Evolutionary conservation across 805 yeast genomes (phyloP), one percentile per base, ranked within the genome.

Genomic region (Candida silvatica): DNA sequence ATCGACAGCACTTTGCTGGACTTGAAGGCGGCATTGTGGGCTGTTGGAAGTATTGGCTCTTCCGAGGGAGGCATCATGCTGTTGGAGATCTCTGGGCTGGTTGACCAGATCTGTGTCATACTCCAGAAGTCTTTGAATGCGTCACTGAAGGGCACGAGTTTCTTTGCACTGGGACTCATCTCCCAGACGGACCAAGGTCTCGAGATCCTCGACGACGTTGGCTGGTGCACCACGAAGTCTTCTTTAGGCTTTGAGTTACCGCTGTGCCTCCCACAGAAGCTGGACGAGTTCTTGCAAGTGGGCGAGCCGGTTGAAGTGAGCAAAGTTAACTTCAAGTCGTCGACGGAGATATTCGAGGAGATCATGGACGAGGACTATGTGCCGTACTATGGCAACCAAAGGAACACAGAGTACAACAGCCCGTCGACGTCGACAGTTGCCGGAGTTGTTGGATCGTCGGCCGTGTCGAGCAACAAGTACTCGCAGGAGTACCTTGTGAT

Each of bases 1-100:
- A 66, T 59, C 16, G 60, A 59, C 4, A 64, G 65, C 5, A 56
- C 58, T 15, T 39, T 63, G 15, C 23, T 61, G 6, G 68, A 67
- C 41, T 54, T 90, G 18, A 85, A 84, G 49, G 83, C 88, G 8
- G 73, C 80, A 23, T 47, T 90, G 24, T 90, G 97, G 97, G 78
- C 94, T 2, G 65, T 85, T 23, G 97, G 96, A 0, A 77, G 79
- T 47, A 75, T 88, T 20, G 88, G 88, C 2, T 72, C 87, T 1
- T 72, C 86, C 1, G 69, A 70, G 7, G 59, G 68, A 34, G 97
- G 97, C 0, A 75, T 81, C 14, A 61, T 67, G 14, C 58, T 79
- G 29, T 46, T 77, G 25, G 84, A 77, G 41, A 31, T 41, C 19
- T 31, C 52, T 16, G 70, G 71, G 2, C 58, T 74, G 37, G 64